Evolutionary conservation across 371 early-diverging fungal genomes (phyloP).

Genomic region (Antonospora locustae): DNA sequence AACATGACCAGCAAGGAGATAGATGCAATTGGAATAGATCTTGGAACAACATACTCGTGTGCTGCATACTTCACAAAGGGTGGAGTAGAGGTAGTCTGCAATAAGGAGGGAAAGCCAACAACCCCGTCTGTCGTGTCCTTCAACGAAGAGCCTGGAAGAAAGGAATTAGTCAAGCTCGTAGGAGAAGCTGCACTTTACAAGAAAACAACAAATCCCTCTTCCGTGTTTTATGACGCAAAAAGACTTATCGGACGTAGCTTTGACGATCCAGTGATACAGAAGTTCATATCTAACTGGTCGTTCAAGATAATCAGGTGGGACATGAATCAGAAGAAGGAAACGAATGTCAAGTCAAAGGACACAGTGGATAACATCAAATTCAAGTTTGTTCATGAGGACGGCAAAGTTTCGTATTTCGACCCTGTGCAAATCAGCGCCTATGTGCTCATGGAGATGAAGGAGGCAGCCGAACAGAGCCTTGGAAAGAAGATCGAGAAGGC

Average conservation of each 20-base stretch:
- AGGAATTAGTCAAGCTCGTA: slow-evolving; percentile 56
- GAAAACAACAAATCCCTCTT: slow-evolving; percentile 67
- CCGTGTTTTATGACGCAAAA: slow-evolving; percentile 85
- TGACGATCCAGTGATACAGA: slow-evolving; percentile 36
- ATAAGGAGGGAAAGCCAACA: slow-evolving; percentile 85
- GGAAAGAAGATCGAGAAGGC: slow-evolving; percentile 33
- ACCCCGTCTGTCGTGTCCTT: slow-evolving; percentile 83
- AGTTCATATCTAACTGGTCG: slow-evolving; percentile 51
- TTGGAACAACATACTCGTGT: slow-evolving; percentile 98
- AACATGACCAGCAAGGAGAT: not conserved
- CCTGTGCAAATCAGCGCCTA: slow-evolving; percentile 88
- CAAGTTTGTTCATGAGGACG: slow-evolving; percentile 66
- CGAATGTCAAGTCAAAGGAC: slow-evolving; percentile 36
- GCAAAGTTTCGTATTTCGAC: slow-evolving; percentile 68
- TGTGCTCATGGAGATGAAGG: slow-evolving; percentile 85
- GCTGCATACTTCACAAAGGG: slow-evolving; percentile 87
- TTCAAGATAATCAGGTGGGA: slow-evolving; percentile 43
- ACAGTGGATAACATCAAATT: slow-evolving; percentile 50
- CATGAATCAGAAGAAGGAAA: slow-evolving; percentile 23
- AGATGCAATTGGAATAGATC: slow-evolving; percentile 58
- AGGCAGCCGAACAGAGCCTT: slow-evolving; percentile 54
- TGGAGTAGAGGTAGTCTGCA: slow-evolving; percentile 60
- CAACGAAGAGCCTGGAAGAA: slow-evolving; percentile 66
- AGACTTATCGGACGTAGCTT: slow-evolving; percentile 67
- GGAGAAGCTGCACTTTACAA: slow-evolving; percentile 84